Percentiles rank a stretch among this genome's conserved stretches.
phyloP scores from a whole-genome alignment of 495 filamentous ascomycete genomes.

The Neurospora terricola region DNA sequence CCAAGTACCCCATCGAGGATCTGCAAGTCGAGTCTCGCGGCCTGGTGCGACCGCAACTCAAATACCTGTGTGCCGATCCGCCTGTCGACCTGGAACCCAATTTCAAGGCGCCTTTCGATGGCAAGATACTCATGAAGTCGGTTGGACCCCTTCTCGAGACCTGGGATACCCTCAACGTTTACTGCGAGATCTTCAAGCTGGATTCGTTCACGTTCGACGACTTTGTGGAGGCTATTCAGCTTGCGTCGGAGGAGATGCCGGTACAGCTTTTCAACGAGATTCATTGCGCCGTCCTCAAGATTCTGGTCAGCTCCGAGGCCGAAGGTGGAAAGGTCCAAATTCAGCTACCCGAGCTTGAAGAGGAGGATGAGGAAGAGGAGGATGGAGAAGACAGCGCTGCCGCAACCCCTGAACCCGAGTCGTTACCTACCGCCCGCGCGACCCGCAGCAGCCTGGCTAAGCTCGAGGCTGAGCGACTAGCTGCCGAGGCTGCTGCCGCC shows the following conservation, averaged over 20 bases:
- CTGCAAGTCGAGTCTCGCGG: slow-evolving; percentile 61
- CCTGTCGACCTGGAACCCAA: slow-evolving; percentile 19
- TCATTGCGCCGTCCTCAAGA: slow-evolving; percentile 84
- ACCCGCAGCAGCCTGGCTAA: slow-evolving; percentile 81
- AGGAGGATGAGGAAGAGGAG: slow-evolving; percentile 54
- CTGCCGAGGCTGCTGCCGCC: slow-evolving; percentile 41
- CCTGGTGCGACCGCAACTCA: slow-evolving; percentile 57
- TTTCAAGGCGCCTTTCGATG: slow-evolving; percentile 19
- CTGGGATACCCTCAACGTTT: slow-evolving; percentile 95
- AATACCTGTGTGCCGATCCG: slow-evolving; percentile 60
- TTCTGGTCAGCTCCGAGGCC: slow-evolving; percentile 63
- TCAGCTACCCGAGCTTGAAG: slow-evolving; percentile 66
- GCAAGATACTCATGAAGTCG: slow-evolving; percentile 66
- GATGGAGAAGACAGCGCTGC: slow-evolving; percentile 50
- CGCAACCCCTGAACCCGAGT: slow-evolving; percentile 58
- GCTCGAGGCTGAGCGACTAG: slow-evolving; percentile 56
- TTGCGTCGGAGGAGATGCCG: slow-evolving; percentile 63
- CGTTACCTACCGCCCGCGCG: slow-evolving; percentile 54
- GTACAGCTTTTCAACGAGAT: slow-evolving; percentile 86
- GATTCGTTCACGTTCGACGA: slow-evolving; percentile 98
- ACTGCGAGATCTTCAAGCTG: slow-evolving; percentile 82
- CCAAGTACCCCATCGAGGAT: slow-evolving; percentile 95
- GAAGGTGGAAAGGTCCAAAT: slow-evolving; percentile 72
- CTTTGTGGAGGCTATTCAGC: slow-evolving; percentile 78
- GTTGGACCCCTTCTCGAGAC: slow-evolving; percentile 74